These are phyloP conservation scores for Cordyceps cicadae DNA, from an alignment of 2,329 filamentous ascomycete genomes.

Conservation along the genomic window DNA sequence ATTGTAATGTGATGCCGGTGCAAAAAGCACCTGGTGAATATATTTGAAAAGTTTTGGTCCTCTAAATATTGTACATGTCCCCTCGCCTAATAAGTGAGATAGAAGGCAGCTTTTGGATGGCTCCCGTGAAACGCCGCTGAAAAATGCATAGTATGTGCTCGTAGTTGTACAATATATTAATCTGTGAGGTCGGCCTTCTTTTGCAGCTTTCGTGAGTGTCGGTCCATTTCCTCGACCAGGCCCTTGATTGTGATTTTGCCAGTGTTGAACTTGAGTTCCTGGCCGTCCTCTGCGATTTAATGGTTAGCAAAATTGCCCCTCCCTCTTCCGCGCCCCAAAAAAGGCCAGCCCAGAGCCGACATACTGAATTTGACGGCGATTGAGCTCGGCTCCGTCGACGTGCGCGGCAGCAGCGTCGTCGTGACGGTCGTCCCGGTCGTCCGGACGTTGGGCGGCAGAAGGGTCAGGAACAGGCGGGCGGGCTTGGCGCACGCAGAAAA, in stretches of 20 bases:
- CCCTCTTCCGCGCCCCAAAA: neutral
- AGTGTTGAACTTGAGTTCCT: slow-evolving; percentile 75
- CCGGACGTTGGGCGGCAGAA: slow-evolving; percentile 73
- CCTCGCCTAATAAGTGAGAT: neutral
- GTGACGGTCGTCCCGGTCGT: slow-evolving; percentile 65
- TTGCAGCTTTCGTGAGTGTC: slow-evolving; percentile 75
- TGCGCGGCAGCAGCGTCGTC: slow-evolving; percentile 64
- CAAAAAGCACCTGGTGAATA: slow-evolving; percentile 2
- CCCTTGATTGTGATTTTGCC: slow-evolving; percentile 77
- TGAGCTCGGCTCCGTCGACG: slow-evolving; percentile 58
- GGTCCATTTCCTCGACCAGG: slow-evolving; percentile 79
- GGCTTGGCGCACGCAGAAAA: slow-evolving; percentile 74
- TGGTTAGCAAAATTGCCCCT: slow-evolving; percentile 18
- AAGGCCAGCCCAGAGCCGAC: slow-evolving; percentile 16
- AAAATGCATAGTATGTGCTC: slow-evolving; percentile 23
- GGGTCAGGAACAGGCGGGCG: slow-evolving; percentile 78
- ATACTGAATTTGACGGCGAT: slow-evolving; percentile 81
- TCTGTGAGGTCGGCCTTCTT: slow-evolving; percentile 71
- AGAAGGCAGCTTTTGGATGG: neutral
- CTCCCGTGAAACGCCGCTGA: slow-evolving; percentile 22
- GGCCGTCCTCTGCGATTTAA: slow-evolving; percentile 67
- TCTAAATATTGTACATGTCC: slow-evolving; percentile 6
- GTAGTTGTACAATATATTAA: slow-evolving; percentile 16
- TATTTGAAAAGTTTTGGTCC: slow-evolving; percentile 7
- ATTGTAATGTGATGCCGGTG: neutral